Evolutionary conservation across 139 green algal genomes (phyloP), one percentile per base, ranked within the genome.

Genomic region (Nannochloris sp.): DNA sequence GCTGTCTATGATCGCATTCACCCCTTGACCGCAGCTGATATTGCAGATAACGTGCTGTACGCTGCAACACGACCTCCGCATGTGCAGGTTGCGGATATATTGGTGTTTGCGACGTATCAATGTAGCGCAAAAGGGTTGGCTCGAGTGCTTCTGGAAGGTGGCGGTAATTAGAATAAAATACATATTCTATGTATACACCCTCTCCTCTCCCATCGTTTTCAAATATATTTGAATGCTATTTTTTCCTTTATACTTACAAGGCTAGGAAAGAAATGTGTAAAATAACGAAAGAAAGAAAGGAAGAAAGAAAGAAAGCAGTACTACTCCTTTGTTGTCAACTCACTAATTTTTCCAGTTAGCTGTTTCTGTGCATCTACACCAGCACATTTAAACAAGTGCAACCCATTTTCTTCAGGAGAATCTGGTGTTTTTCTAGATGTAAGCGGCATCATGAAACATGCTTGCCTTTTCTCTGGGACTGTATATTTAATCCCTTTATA

Each of bases 1-100:
- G 69, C 67, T 2, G 83, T 95, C 12, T 95, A 94, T 68, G 58
- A 73, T 35, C 85, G 88, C 33, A 81, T 92, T 23, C 58, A 83
- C 9, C 78, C 83, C 0, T 64, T 94, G 35, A 74, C 59, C 0
- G 87, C 80, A 8, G 72, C 75, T 15, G 89, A 96, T 68, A 83
- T 96, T 5, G 89, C 89, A 23, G 88, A 96, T 77, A 86, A 93
- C 45, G 79, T 90, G 25, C 62, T 93, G 36, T 96, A 92, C 60
- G 83, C 79, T 4, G 67, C 68, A 36, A 88, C 84, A 7, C 70
- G 84, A 67, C 71, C 71, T 33, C 59, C 47, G 5, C 71, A 78
- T 54, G 71, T 78, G 9, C 71, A 78, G 55, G 76, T 80, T 33
- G 34, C 58, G 0, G 39, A 70, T 30, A 72, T 80, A 14, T 19